A percentile compares a stretch with the other conserved stretches of the same genome.
Conservation (phyloP, 2,329 filamentous ascomycete species). For the Paraconiothyrium brasiliense region DNA sequence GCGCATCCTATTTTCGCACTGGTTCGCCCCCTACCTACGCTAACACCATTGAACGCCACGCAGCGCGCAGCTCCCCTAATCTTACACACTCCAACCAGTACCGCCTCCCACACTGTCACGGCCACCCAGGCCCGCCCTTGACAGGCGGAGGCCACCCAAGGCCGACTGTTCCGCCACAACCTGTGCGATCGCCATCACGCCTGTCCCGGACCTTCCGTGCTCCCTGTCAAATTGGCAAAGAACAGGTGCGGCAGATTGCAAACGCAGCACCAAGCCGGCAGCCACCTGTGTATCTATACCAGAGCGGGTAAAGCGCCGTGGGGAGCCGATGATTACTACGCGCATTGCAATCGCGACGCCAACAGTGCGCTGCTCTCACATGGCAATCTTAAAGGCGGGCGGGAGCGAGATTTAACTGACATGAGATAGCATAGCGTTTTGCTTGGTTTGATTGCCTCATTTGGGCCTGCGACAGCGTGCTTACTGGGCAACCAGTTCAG, state of each 20-base stretch:
- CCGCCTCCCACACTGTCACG: background rate
- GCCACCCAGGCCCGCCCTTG: background rate
- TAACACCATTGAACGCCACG: background rate
- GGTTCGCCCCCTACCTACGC: constrained; percentile 2
- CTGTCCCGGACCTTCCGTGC: background rate
- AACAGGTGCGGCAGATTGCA: background rate
- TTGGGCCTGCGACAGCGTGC: background rate
- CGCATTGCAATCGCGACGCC: background rate
- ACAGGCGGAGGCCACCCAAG: background rate
- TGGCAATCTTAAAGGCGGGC: constrained; percentile 1
- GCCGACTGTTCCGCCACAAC: background rate
- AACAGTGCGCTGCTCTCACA: background rate
- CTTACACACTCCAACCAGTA: background rate
- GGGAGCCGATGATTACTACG: background rate
- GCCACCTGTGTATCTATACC: background rate
- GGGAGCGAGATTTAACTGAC: background rate
- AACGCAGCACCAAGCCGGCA: background rate
- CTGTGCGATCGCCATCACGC: background rate
- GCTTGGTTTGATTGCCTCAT: background rate
- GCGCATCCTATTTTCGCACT: background rate
- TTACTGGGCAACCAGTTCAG: background rate
- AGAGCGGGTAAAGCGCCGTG: background rate
- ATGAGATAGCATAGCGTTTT: background rate
- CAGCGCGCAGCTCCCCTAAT: background rate
- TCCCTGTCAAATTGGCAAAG: background rate